Evolutionary conservation across 805 yeast genomes (phyloP).

Genomic region (Wickerhamiella dianesei): DNA sequence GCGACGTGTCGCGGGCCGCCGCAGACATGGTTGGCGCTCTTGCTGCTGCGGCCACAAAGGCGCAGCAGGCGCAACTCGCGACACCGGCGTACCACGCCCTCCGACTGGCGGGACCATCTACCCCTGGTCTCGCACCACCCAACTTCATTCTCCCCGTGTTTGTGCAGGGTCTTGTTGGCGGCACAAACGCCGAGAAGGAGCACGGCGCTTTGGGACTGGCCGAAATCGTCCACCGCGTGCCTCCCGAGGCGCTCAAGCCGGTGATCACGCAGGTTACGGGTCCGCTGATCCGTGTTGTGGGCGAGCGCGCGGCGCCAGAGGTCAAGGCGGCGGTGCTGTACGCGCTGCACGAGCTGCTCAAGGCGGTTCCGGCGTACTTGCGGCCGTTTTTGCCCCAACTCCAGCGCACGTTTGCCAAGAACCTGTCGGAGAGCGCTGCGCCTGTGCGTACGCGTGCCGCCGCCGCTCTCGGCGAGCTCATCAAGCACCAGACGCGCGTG

Average conservation of each 20-base stretch:
- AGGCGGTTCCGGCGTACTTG: constrained; percentile 76
- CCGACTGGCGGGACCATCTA: constrained; percentile 39
- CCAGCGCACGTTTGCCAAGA: constrained; percentile 91
- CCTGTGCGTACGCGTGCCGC: constrained; percentile 74
- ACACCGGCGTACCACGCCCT: constrained; percentile 70
- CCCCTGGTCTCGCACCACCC: constrained; percentile 53
- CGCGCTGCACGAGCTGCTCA: constrained; percentile 66
- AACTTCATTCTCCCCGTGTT: constrained; percentile 74
- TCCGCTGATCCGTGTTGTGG: constrained; percentile 93
- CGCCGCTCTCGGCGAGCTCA: constrained; percentile 72
- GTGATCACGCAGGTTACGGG: constrained; percentile 91
- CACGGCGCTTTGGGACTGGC: constrained; percentile 80
- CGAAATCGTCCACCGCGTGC: constrained; percentile 68
- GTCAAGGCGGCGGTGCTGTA: constrained; percentile 87
- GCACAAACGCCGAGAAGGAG: constrained; percentile 71
- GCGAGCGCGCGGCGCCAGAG: constrained; percentile 84
- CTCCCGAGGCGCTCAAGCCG: constrained; percentile 58
- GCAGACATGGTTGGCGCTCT: constrained; percentile 52
- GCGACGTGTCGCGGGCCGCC: constrained; percentile 45
- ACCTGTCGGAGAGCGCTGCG: constrained; percentile 68
- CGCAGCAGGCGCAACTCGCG: constrained; percentile 60
- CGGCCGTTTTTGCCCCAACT: constrained; percentile 95
- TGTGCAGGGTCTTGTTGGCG: constrained; percentile 91
- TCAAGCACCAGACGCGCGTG: constrained; percentile 81
- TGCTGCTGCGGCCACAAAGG: constrained; percentile 61